phyloP scores from a whole-genome alignment of 2,329 filamentous ascomycete species.

The Triangularia verruculosa region DNA sequence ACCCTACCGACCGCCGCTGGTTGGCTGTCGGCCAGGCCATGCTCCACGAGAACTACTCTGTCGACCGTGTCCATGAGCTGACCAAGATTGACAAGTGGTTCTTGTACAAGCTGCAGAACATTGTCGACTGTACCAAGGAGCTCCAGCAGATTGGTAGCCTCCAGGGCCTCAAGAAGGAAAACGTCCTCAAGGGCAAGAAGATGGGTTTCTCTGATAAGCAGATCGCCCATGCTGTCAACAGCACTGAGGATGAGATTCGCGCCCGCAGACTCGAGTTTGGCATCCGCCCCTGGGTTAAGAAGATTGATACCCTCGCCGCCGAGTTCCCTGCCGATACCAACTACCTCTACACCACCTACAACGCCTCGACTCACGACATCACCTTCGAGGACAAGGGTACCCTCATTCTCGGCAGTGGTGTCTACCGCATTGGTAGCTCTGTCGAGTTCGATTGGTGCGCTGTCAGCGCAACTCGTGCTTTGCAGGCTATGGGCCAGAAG shows the following conservation, averaged over 20 bases:
- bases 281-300: constrained; percentile 95
- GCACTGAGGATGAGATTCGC: constrained; percentile 86
- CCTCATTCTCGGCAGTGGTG: constrained; percentile 86
- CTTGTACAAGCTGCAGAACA: constrained; percentile 95
- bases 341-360: constrained; percentile 97
- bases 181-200: constrained; percentile 91
- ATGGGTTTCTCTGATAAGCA: constrained; percentile 96
- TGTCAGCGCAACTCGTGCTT: constrained; percentile 80
- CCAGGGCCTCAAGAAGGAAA: constrained; percentile 80
- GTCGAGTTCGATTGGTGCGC: constrained; percentile 99
- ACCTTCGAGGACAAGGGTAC: constrained; percentile 90
- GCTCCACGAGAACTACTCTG: constrained; percentile 93
- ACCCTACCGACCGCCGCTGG: constrained; percentile 96
- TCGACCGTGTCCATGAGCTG: constrained; percentile 86
- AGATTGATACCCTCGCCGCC: constrained; percentile 93
- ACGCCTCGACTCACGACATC: constrained; percentile 89
- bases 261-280: constrained; percentile 80
- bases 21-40: constrained; percentile 96
- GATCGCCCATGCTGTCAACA: constrained; percentile 81
- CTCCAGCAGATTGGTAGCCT: constrained; percentile 81
- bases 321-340: constrained; percentile 95
- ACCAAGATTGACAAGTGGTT: constrained; percentile 99
- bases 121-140: constrained; percentile 85
- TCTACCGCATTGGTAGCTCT: constrained; percentile 95
- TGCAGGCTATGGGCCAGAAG: constrained; percentile 88